Base-by-base conservation (phyloP, 1,284 basidiomycete species). In the Malassezia restricta region DNA sequence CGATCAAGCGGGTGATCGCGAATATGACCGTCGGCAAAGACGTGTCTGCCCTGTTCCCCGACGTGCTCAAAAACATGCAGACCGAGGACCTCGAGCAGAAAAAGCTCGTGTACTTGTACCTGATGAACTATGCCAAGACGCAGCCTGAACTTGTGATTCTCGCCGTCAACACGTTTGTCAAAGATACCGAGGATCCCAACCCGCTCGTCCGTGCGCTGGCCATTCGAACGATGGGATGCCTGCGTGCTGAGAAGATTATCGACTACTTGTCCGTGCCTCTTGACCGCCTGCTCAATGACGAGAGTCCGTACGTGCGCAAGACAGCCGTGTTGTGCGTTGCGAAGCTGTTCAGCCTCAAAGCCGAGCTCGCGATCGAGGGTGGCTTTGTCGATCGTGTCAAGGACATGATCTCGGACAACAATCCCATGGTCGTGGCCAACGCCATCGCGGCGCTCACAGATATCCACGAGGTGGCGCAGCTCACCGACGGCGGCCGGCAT, bases 381-480 rank as follows among this genome's bases (percentile, higher is more conserved):
- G 91, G 90, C 1, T 98, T 96, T 72, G 76, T 98, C 62, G 84
- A 85, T 57, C 84, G 84, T 64, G 76, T 98, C 63, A 82, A 87
- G 58, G 77, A 78, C 54, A 86, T 92, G 86, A 83, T 94, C 42
- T 78, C 87, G 11, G 92, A 98, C 74, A 86, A 84, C 56, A 98
- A 98, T 75, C 92, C 92, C 0, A 98, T 95, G 90, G 92, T 98
- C 47, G 92, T 98, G 40, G 89, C 94, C 30, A 98, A 98, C 63
- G 87, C 88, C 5, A 84, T 92, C 17, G 82, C 85, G 14, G 91
- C 92, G 0, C 77, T 98, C n/a, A 84, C 85, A 14, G 94, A 98
- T 67, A 96, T 98, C 59, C 89, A 95, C 59, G 77, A 79, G 59
- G 60, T 74, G 58, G 52, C 66, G 43, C 46, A 68, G 61, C 49